Conservation (phyloP, 2,329 filamentous ascomycete genomes). For the Botrytis sinoallii region DNA sequence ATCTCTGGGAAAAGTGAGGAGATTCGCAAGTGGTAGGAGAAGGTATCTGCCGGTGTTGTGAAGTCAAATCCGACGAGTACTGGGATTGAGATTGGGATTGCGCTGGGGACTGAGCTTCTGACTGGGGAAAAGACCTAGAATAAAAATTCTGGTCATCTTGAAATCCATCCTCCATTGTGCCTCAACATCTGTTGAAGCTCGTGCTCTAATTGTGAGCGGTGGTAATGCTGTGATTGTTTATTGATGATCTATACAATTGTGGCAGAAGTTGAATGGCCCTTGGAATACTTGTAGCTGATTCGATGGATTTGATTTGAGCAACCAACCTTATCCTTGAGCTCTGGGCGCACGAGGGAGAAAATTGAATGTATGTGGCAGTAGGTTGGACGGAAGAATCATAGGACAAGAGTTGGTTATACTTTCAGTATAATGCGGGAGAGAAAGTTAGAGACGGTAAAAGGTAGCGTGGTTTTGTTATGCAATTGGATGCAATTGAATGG, state of each 20-base stretch:
- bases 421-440: conserved; percentile 9
- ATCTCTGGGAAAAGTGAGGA: conserved; percentile 19
- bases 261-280: conserved; percentile 21
- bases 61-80: conserved; percentile 25
- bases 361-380: conserved; percentile 3
- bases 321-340: conserved; percentile 18
- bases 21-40: conserved; percentile 23
- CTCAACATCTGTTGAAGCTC: conserved; percentile 31
- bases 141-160: conserved; percentile 38
- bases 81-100: conserved; percentile 10
- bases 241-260: conserved; percentile 22
- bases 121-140: conserved; percentile 28
- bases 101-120: conserved; percentile 12
- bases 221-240: conserved; percentile 18
- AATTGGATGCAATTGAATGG: conserved; percentile 10
- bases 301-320: conserved; percentile 14
- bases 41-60: conserved; percentile 22
- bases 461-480: conserved; percentile 4
- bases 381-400: conserved; percentile 4
- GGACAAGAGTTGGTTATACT: conserved; percentile 2
- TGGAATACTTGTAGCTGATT: conserved; percentile 9
- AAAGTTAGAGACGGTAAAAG: not conserved
- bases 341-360: conserved; percentile 2
- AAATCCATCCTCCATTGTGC: conserved; percentile 37
- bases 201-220: conserved; percentile 14